Base-by-base conservation (phyloP, 1,284 basidiomycete species). In the Anthracocystis setariae region DNA sequence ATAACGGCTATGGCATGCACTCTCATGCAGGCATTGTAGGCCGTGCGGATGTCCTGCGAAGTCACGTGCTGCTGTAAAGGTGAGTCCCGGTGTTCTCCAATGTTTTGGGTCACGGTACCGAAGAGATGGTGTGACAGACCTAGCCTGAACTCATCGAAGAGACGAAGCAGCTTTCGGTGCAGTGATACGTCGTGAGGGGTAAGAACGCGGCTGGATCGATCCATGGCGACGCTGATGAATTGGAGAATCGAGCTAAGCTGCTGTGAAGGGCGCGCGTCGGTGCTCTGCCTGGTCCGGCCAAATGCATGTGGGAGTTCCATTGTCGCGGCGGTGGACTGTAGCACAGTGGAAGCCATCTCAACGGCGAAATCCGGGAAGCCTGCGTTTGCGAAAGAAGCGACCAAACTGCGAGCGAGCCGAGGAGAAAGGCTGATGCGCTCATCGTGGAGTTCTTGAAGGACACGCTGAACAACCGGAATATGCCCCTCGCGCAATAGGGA, bases 131-230 rank as follows among this genome's bases (percentile, higher is more conserved):
- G 65, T 4, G 59, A 56, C 23, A 73, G 45, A 33, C 60, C 70
- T 10, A 73, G 35, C 20, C 65, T 55, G 35, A 68, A 73, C 9
- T 73, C 70, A 24, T 73, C 65, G 37, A 73, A 73, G 4, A 68
- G 50, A 17, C 56, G 46, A 1, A 73, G 48, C 9, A 68, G 33
- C 23, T 54, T 61, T 17, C 23, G 27, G n/a, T 46, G 49, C 24
- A 58, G 43, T 4, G 46, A 46, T 10, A 3, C 38, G 13, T 55
- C 48, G 21, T 27, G 20, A 13, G 52, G 27, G 1, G 42, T 18
- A 3, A 43, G 17, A 3, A 25, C 33, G 12, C 37, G 40, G 51
- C 70, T 73, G 3, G 65, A 63, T 8, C 52, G 52, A 15, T 73
- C 70, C 23, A 73, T 29, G 9, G 70, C 70, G 38, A 73, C 18